These are phyloP conservation scores for Tardiomyces blankii DNA, from an alignment of 1,139 yeast genomes.

Conservation along the genomic window DNA sequence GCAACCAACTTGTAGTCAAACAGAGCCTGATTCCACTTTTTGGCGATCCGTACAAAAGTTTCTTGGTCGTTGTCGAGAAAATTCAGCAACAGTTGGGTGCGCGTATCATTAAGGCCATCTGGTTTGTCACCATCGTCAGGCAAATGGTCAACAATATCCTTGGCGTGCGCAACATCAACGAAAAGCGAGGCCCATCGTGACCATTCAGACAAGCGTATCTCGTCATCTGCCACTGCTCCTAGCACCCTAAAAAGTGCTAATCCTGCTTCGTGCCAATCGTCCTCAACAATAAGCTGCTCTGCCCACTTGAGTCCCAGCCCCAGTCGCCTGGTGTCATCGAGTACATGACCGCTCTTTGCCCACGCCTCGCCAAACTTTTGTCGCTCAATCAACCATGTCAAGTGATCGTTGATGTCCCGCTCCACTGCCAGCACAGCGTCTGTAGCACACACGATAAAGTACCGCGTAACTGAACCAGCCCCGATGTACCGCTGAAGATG, in stretches of 20 bases:
- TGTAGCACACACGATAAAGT: conserved; percentile 65
- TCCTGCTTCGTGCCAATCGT: conserved; percentile 50
- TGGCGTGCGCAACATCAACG: conserved; percentile 37
- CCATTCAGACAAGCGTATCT: conserved; percentile 37
- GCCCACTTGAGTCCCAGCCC: conserved; percentile 55
- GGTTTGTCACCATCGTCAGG: conserved; percentile 31
- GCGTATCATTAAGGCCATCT: conserved; percentile 31
- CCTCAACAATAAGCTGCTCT: conserved; percentile 38
- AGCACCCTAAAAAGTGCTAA: conserved; percentile 37
- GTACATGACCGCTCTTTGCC: conserved; percentile 46
- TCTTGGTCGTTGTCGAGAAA: conserved; percentile 33
- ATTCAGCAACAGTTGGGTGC: conserved; percentile 32
- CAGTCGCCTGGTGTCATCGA: conserved; percentile 37
- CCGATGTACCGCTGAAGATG: conserved; percentile 10
- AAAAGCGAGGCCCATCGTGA: conserved; percentile 50
- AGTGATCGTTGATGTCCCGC: conserved; percentile 52
- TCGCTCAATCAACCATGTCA: conserved; percentile 58
- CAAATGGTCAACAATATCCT: conserved; percentile 38
- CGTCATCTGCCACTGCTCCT: conserved; percentile 16
- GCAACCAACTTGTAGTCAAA: conserved; percentile 30
- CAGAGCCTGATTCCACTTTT: conserved; percentile 48
- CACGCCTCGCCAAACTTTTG: conserved; percentile 58
- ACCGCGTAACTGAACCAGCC: conserved; percentile 26
- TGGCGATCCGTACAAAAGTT: conserved; percentile 33
- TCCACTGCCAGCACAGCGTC: conserved; percentile 75